Percentiles rank a stretch among this genome's conserved stretches.
These are phyloP conservation scores for Coffea humblotiana DNA, from an alignment of 305 asterid genomes.

Conservation along the genomic window DNA sequence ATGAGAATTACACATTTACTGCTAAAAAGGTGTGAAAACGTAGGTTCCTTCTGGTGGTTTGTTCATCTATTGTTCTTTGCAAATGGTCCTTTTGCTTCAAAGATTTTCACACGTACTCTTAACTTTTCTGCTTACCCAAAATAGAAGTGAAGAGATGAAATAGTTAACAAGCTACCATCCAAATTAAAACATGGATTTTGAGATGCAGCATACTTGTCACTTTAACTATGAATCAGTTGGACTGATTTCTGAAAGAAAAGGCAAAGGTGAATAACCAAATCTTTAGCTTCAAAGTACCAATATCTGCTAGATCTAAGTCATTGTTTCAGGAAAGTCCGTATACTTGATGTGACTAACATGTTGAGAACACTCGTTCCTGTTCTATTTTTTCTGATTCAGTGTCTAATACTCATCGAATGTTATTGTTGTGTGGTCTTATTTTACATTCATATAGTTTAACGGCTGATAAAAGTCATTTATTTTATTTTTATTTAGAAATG, in stretches of 20 bases:
- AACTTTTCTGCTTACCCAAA: background rate
- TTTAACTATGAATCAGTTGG: background rate
- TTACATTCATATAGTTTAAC: background rate
- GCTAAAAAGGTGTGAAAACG: background rate
- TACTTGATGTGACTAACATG: background rate
- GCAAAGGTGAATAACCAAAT: background rate
- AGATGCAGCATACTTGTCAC: background rate
- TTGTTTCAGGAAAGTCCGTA: background rate
- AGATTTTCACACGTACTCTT: background rate
- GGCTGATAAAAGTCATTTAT: background rate
- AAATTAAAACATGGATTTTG: background rate
- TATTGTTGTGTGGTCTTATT: background rate
- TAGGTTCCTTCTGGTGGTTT: background rate
- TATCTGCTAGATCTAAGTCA: background rate
- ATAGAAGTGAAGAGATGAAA: background rate
- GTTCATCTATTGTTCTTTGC: background rate
- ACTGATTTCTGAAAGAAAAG: background rate
- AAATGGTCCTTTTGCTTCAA: slow-evolving; percentile 1
- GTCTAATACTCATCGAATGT: background rate
- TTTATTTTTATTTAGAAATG: background rate
- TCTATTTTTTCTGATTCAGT: background rate
- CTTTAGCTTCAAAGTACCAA: background rate
- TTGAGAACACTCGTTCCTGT: background rate
- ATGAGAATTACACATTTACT: background rate
- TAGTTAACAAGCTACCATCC: background rate